Evolutionary conservation across 2,329 filamentous ascomycete genomes (phyloP), one percentile per base, ranked within the genome.

Genomic region (Talaromyces verruculosus): DNA sequence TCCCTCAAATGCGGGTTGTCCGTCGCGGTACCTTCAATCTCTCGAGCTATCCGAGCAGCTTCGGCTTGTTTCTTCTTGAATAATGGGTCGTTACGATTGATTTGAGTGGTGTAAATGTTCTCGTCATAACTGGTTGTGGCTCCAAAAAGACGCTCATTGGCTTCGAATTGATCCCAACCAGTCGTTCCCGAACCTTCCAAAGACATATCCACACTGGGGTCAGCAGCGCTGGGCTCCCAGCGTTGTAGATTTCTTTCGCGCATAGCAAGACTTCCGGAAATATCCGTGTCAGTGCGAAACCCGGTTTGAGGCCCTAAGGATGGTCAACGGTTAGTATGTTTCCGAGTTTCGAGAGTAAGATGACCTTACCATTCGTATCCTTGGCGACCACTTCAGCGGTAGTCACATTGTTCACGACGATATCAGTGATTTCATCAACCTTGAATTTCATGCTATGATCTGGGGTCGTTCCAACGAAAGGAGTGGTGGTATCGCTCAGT

Each of bases 161-260:
- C 89, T 66, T 91, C 91, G 74, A 99, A 99, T 77, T 99, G 95
- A 76, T 99, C 94, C 95, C 95, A 99, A 10, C 80, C 82, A 6
- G 80, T 82, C 62, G 76, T 78, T n/a, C 68, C 69, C 2, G 83
- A 72, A 61, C 82, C 87, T 72, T 95, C 92, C 28, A 97, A 83
- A 58, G 90, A 89, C 69, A 91, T 84, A 73, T 93, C 89, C 47
- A 86, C 77, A 33, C 85, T 84, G 4, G 78, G 76, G 68, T 89
- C 88, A 4, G 83, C 87, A 4, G 83, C 77, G 69, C 88, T 89
- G 6, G 91, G 88, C 64, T 93, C 87, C 93, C 93, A 98, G 71
- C 85, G 89, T 75, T 97, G 89, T 47, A 98, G 83, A 62, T 87
- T 83, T 67, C 93, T 88, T 78, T 96, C 92, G 66, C 86, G 87